Percentiles rank a stretch among this genome's conserved stretches.
Conservation (phyloP, 345 rosid species). For the Eucalyptus microcorys region DNA sequence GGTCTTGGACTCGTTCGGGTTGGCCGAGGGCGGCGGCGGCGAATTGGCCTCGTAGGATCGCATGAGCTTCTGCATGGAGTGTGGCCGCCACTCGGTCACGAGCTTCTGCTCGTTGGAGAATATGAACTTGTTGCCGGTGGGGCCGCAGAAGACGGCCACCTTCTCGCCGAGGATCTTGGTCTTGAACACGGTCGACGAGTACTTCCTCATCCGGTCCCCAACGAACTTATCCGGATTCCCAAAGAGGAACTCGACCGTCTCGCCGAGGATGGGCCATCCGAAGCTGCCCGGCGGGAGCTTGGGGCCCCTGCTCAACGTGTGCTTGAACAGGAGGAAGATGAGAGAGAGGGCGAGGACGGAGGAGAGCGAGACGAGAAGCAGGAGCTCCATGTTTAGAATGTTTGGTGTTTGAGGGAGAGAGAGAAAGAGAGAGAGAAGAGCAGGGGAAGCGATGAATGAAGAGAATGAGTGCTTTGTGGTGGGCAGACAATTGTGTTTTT, state of each 20-base stretch:
- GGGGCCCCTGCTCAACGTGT: neutral
- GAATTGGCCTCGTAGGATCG: neutral
- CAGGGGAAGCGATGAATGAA: neutral
- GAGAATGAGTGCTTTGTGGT: neutral
- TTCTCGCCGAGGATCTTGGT: slow-evolving; percentile 8
- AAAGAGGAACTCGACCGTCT: slow-evolving; percentile 2
- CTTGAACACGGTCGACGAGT: slow-evolving; percentile 2
- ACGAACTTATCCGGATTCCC: slow-evolving; percentile 7
- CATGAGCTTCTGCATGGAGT: slow-evolving; percentile 9
- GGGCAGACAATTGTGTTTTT: neutral
- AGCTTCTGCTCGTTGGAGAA: slow-evolving; percentile 9
- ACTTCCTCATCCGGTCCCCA: neutral
- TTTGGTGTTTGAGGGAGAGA: neutral
- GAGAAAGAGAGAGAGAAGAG: neutral
- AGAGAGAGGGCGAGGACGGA: neutral
- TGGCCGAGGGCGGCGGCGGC: neutral
- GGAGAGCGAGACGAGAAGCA: neutral
- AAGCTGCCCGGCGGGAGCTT: slow-evolving; percentile 2
- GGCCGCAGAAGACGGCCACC: neutral
- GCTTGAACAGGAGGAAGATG: neutral
- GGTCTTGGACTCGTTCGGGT: neutral
- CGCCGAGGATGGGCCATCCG: slow-evolving; percentile 10
- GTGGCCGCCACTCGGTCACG: slow-evolving; percentile 2
- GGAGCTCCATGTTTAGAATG: neutral
- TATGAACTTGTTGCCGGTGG: slow-evolving; percentile 5